Percentiles rank a stretch among this genome's conserved stretches.
phyloP scores from a whole-genome alignment of 2,329 filamentous ascomycete genomes.

The Verticillium longisporum region DNA sequence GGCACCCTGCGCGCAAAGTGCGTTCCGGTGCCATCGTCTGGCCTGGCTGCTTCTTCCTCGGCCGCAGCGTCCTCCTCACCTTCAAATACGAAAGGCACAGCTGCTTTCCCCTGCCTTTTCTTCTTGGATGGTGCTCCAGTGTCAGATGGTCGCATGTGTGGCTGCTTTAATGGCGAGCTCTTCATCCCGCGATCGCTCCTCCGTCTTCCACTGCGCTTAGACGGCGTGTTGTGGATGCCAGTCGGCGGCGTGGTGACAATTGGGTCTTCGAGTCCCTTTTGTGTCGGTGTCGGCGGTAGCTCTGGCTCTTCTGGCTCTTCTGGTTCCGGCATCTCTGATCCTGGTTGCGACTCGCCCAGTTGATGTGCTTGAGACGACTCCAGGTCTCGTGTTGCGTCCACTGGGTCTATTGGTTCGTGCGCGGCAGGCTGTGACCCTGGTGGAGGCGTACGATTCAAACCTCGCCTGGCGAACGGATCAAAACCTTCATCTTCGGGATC shows the following conservation, averaged over 20 bases:
- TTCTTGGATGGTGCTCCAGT: conserved; percentile 8
- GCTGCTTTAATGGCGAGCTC: conserved; percentile 44
- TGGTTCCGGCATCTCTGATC: background rate
- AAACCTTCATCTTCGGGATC: conserved; percentile 31
- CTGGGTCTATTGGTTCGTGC: background rate
- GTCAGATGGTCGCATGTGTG: conserved; percentile 22
- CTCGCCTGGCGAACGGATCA: conserved; percentile 31
- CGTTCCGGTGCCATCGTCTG: conserved; percentile 9
- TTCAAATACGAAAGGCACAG: background rate
- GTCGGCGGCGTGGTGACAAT: conserved; percentile 47
- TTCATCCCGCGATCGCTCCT: conserved; percentile 28
- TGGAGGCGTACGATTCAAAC: conserved; percentile 27
- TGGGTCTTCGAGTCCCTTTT: conserved; percentile 41
- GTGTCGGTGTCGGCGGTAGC: conserved; percentile 51
- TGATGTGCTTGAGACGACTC: background rate
- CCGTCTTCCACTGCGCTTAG: conserved; percentile 35
- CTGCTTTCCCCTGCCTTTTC: conserved; percentile 9
- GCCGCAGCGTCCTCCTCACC: background rate
- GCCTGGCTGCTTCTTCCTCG: background rate
- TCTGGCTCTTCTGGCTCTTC: conserved; percentile 43
- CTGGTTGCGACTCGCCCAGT: background rate
- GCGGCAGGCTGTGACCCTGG: background rate
- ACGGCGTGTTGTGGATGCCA: conserved; percentile 55
- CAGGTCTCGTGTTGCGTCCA: background rate
- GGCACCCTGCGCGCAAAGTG: conserved; percentile 34